Evolutionary conservation across 495 filamentous ascomycete genomes (phyloP).

Genomic region (Podospora fimiseda): DNA sequence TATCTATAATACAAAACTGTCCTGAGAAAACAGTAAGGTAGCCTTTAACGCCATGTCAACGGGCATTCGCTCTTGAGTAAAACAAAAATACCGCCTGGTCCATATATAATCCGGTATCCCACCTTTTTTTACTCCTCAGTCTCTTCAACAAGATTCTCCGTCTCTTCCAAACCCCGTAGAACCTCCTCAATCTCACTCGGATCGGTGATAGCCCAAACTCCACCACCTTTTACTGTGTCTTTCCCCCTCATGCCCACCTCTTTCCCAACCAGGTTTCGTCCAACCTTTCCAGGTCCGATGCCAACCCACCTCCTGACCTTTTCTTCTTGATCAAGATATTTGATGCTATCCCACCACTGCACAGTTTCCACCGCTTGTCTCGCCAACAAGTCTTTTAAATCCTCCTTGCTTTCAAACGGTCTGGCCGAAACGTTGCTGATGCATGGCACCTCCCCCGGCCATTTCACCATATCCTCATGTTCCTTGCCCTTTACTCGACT

Average conservation of each 20-base stretch:
- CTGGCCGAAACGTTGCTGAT: constrained; percentile 78
- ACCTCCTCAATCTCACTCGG: constrained; percentile 76
- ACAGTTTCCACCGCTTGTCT: constrained; percentile 82
- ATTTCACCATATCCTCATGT: constrained; percentile 52
- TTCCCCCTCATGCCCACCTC: constrained; percentile 81
- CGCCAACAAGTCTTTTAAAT: constrained; percentile 70
- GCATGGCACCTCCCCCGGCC: constrained; percentile 68
- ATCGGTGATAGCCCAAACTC: constrained; percentile 87
- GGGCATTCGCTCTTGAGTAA: no score
- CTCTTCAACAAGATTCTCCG: constrained; percentile 48
- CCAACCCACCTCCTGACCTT: constrained; percentile 86
- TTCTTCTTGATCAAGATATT: constrained; percentile 79
- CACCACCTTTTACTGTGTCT: constrained; percentile 74
- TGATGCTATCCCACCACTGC: constrained; percentile 86
- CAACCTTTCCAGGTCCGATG: constrained; percentile 91
- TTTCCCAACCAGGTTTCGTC: constrained; percentile 87
- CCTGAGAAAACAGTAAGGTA: no score
- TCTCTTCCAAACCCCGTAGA: constrained; percentile 65
- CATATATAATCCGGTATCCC: not conserved
- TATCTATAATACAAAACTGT: no score
- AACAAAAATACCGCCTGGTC: no score
- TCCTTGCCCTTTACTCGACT: constrained; percentile 42
- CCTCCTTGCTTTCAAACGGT: constrained; percentile 65
- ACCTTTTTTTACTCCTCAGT: constrained; percentile 23
- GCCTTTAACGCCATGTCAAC: not conserved